Evolutionary conservation across 176 grass and related monocot genomes (phyloP).

Genomic region (Oryza officinalis): DNA sequence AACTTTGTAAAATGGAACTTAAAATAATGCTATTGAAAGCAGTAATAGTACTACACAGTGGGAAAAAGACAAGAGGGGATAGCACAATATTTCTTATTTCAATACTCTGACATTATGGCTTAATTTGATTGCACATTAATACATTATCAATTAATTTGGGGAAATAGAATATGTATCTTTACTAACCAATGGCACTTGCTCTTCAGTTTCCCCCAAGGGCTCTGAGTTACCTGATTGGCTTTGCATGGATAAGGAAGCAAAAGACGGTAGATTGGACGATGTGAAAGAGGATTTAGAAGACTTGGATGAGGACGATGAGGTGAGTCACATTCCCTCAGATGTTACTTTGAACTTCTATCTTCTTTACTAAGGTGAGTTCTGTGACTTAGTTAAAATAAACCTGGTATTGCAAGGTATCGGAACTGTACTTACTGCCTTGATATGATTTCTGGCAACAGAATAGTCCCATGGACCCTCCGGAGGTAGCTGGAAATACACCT

Average conservation of each 20-base stretch:
- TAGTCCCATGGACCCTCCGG: neutral
- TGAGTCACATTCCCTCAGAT: constrained; percentile 26
- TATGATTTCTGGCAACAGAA: constrained; percentile 25
- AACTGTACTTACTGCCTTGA: constrained; percentile 21
- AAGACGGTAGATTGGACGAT: neutral
- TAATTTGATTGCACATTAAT: neutral
- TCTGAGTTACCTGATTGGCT: neutral
- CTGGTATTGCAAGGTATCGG: neutral
- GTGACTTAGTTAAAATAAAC: neutral
- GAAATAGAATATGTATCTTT: neutral
- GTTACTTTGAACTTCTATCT: constrained; percentile 30
- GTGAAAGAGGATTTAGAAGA: neutral
- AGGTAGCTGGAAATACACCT: constrained; percentile 8
- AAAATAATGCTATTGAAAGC: neutral
- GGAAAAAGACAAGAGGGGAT: neutral
- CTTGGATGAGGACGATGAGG: constrained; percentile 26
- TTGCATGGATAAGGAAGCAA: neutral
- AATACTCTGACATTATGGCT: neutral
- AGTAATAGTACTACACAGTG: neutral
- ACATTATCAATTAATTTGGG: neutral
- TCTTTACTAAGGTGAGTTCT: neutral
- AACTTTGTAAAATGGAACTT: neutral
- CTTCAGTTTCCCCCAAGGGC: constrained; percentile 4
- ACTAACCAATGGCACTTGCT: neutral
- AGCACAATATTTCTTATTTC: neutral